Evolutionary conservation across 2,329 filamentous ascomycete genomes (phyloP).

Genomic region (Leptographium wingfieldii): DNA sequence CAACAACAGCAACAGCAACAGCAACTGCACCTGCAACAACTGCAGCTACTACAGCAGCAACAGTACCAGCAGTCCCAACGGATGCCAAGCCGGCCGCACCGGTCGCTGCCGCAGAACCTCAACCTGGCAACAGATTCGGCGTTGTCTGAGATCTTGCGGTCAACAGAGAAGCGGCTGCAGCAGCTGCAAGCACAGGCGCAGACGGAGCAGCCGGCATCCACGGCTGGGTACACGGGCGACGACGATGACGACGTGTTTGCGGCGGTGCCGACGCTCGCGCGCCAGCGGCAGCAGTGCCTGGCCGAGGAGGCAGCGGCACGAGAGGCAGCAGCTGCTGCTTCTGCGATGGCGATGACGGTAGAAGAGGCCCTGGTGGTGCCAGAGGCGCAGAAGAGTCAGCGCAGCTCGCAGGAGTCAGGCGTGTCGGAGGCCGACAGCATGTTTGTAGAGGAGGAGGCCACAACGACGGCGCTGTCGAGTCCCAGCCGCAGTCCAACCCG

Average conservation of each 20-base stretch:
- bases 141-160: conserved; percentile 36
- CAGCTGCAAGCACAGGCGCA: background rate
- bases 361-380: background rate
- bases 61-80: background rate
- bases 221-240: background rate
- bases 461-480: conserved; percentile 10
- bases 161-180: conserved; percentile 36
- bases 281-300: background rate
- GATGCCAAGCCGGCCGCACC: background rate
- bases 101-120: conserved; percentile 2
- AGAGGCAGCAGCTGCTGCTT: background rate
- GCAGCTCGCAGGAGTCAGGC: conserved; percentile 4
- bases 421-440: conserved; percentile 9
- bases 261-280: background rate
- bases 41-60: conserved; percentile 1
- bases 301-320: background rate
- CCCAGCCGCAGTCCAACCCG: conserved; percentile 2
- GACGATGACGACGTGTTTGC: background rate
- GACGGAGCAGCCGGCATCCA: background rate
- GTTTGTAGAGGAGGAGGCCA: background rate
- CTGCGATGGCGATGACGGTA: background rate
- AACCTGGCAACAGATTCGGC: conserved; percentile 29
- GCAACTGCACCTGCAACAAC: background rate
- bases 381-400: background rate
- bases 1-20: background rate